A percentile compares a stretch with the other conserved stretches of the same genome.
Conservation (phyloP, 345 rosid species). For the Atalantia buxifolia region DNA sequence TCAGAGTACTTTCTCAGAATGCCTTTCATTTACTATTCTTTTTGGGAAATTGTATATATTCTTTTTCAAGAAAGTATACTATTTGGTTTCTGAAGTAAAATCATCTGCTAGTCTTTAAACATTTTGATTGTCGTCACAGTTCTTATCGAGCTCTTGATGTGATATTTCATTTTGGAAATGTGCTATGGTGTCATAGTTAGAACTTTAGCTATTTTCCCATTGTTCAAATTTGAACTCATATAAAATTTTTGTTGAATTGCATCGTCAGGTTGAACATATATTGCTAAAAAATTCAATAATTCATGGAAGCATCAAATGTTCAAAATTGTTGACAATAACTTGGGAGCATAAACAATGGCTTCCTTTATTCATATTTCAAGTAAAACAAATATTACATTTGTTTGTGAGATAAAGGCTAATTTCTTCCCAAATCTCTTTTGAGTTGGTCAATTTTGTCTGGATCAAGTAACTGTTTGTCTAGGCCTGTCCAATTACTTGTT, state of each 20-base stretch:
- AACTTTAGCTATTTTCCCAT: background rate
- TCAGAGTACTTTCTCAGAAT: background rate
- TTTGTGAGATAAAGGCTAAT: too few species aligned
- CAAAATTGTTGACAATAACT: background rate
- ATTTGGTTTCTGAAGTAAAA: background rate
- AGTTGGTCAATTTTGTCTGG: background rate
- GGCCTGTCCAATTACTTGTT: background rate
- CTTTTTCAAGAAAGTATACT: background rate
- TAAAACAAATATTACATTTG: background rate
- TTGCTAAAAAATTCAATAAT: background rate
- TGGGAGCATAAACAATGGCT: background rate
- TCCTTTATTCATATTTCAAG: background rate
- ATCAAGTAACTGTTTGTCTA: background rate
- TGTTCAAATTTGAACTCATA: background rate
- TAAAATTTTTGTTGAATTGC: background rate
- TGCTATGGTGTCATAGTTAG: background rate
- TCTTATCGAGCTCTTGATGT: background rate
- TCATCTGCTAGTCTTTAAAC: background rate
- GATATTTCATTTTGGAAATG: conserved; percentile 1
- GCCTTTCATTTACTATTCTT: background rate
- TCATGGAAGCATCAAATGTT: background rate
- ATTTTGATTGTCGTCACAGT: background rate
- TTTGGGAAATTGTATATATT: background rate
- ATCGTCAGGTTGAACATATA: background rate
- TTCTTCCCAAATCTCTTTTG: background rate